Base-by-base conservation (phyloP, 2,329 filamentous ascomycete genomes). In the Hypoxylon sp. region DNA sequence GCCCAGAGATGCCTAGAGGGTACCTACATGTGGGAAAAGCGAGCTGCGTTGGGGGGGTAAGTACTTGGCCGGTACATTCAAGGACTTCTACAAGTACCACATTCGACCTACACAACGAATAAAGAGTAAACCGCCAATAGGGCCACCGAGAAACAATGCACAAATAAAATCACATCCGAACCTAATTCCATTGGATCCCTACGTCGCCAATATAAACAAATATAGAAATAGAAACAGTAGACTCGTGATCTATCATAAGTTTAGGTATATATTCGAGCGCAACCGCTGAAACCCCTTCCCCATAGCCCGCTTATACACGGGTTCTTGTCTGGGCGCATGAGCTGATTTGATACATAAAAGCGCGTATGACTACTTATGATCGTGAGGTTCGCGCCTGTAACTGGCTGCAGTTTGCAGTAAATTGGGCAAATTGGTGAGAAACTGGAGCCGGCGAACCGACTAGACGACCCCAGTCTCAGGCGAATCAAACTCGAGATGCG, bases 401-500 rank as follows among this genome's bases (percentile, higher is more conserved):
- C 62, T 68, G 65, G 65, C 20, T 51, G 26, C 32, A 39, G 44
- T 39, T 30, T 65, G 46, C 52, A 58, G 54, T 53, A 48, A 30
- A 57, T 56, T 26, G 24, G 24, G 24, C 24, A 26, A 7, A 26
- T 56, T 55, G 26, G 37, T 41, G 37, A 41, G 37, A 41, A 41
- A 41, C 56, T 65, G 55, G 56, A 48, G 41, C 59, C 53, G 28
- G 37, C 52, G 56, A 65, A 54, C 59, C 56, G 62, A 56, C 37
- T 11, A 51, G 41, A 61, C 48, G 47, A 50, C 56, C 44, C 19
- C 44, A 46, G 32, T 13, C 20, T 44, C 46, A 46, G 28, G 49
- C 62, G 54, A 68, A 68, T 68, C 65, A 68, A 43, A 49, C 54
- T 50, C 30, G 51, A 58, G 37, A 61, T 53, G 28, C 17, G 17